Evolutionary conservation across 2,329 filamentous ascomycete species (phyloP), one percentile per base, ranked within the genome.

Genomic region (Clonostachys rhizophaga): DNA sequence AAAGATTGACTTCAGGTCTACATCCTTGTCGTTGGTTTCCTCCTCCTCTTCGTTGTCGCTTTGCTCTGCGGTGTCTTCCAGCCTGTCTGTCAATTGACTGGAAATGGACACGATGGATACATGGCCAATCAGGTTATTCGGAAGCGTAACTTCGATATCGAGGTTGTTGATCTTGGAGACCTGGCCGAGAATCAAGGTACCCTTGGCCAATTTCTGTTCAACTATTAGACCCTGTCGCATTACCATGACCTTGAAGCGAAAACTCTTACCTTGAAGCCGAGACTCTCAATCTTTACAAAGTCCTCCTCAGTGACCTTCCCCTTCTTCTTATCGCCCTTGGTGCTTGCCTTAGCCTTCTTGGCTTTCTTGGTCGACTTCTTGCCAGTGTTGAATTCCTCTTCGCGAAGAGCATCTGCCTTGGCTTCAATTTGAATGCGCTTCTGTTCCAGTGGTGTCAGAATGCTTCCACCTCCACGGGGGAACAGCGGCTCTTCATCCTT

Each of bases 381-480:
- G 40, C 70, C 68, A 48, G 76, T 75, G 44, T 72, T 69, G 43
- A 80, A 81, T 55, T 86, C 79, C 57, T 95, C 86, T 67, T 97
- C 94, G 62, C 92, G 94, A 37, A 95, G 73, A 39, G 91, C 94
- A 73, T 99, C 94, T 57, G 87, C 85, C 61, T 88, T 94, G 42
- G 94, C 94, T 67, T 97, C 87, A 49, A 95, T 86, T 59, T 94
- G 87, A 52, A 99, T 97, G 68, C 97, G 90, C 71, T 96, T 96
- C 63, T 95, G 88, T 66, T 99, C 94, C 45, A 99, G 74, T 17
- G 94, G 91, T 3, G 94, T 96, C 62, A 99, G 72, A 45, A 96
- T 78, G 61, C 89, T 95, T 46, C 84, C 92, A 40, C 94, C 95
- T 47, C 94, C 94, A 76, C 94, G 83, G 55, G 94, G 92, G 59